Evolutionary conservation across 1,284 basidiomycete species (phyloP).

Genomic region (Thelephora terrestris): DNA sequence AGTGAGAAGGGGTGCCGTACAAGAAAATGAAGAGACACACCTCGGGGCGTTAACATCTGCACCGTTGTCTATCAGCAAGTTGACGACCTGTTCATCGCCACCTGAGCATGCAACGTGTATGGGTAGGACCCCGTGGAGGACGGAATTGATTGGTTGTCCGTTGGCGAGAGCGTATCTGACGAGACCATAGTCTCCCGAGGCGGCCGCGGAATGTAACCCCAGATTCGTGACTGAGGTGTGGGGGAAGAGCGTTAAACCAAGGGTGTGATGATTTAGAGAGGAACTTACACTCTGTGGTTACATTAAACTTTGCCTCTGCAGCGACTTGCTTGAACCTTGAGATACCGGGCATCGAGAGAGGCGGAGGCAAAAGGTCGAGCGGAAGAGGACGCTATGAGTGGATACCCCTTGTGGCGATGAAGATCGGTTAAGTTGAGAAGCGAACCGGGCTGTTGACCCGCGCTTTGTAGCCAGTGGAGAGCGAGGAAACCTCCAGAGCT

Average conservation of each 20-base stretch:
- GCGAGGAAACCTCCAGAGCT: too few species aligned
- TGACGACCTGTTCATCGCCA: conserved; percentile 77
- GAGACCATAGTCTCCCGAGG: conserved; percentile 79
- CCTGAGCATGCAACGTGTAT: conserved; percentile 86
- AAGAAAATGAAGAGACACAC: conserved; percentile 26
- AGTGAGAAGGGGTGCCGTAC: too few species aligned
- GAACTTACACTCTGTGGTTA: conserved; percentile 64
- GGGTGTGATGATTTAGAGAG: not conserved
- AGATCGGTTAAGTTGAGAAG: too few species aligned
- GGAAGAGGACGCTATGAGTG: too few species aligned
- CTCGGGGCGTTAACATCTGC: conserved; percentile 90
- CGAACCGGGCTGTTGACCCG: too few species aligned
- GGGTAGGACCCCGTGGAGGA: conserved; percentile 85
- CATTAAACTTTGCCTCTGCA: conserved; percentile 69
- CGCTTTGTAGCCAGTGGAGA: too few species aligned
- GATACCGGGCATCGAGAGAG: conserved; percentile 20
- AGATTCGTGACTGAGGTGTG: conserved; percentile 63
- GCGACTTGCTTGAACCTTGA: conserved; percentile 21
- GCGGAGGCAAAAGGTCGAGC: not conserved
- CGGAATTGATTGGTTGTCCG: conserved; percentile 89
- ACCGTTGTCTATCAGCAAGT: conserved; percentile 78
- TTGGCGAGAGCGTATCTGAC: conserved; percentile 84
- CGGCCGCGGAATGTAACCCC: conserved; percentile 82
- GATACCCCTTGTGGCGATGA: too few species aligned
- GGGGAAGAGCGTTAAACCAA: conserved; percentile 5